Conservation (phyloP, 2,329 filamentous ascomycete genomes). For the Colletotrichum sp. region DNA sequence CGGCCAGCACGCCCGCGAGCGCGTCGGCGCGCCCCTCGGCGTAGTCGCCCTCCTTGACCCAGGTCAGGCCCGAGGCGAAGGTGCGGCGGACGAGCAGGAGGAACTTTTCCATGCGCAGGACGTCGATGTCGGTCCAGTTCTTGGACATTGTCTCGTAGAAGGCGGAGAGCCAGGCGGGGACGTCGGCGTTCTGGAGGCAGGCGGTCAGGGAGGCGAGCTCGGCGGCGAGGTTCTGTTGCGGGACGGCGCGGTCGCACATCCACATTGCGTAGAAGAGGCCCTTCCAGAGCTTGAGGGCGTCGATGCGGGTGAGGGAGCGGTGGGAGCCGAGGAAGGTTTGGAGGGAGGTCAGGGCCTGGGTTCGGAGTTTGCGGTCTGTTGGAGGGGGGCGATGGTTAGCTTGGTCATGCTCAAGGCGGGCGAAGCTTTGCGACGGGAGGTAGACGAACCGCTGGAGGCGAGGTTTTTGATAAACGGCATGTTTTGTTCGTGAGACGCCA, state of each 20-base stretch:
- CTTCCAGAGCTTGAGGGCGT: constrained; percentile 91
- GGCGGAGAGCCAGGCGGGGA: constrained; percentile 21
- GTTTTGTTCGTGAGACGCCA: constrained; percentile 49
- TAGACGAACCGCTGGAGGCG: constrained; percentile 76
- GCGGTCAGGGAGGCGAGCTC: constrained; percentile 74
- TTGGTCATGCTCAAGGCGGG: not conserved
- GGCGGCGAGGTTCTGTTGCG: constrained; percentile 82
- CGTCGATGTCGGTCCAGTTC: constrained; percentile 76
- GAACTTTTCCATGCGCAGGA: constrained; percentile 90
- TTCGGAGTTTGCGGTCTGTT: constrained; percentile 78
- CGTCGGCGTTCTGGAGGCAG: constrained; percentile 21
- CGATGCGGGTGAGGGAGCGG: constrained; percentile 65
- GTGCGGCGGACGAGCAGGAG: constrained; percentile 82
- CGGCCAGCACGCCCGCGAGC: constrained; percentile 39
- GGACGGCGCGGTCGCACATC: constrained; percentile 90
- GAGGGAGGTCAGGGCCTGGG: constrained; percentile 78
- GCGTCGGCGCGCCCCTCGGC: constrained; percentile 37
- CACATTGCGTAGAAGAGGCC: constrained; percentile 92
- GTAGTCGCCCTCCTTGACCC: constrained; percentile 36
- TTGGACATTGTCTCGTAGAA: constrained; percentile 67
- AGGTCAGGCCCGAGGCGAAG: constrained; percentile 71
- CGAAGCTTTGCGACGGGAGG: not conserved
- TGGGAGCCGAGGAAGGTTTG: constrained; percentile 76
- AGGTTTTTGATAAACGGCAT: constrained; percentile 84
- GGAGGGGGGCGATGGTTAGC: not conserved